Evolutionary conservation across 2,329 filamentous ascomycete genomes (phyloP).

Genomic region (Elsinoe batatas): DNA sequence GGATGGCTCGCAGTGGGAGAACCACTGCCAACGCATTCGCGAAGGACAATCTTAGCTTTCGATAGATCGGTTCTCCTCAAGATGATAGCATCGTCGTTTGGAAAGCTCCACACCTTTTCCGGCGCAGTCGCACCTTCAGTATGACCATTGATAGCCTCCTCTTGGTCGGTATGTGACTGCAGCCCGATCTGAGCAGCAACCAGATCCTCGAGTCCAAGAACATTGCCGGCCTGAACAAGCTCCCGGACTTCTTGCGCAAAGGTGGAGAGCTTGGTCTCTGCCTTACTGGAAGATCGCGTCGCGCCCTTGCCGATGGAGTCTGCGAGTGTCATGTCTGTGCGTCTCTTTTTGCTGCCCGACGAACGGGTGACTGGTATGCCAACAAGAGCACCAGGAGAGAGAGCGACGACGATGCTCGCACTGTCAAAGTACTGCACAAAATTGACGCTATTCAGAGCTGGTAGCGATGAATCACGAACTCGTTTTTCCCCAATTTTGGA

Average conservation of each 20-base stretch:
- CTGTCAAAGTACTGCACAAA: constrained; percentile 42
- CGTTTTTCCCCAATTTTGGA: background rate
- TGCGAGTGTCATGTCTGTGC: constrained; percentile 45
- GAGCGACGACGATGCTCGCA: constrained; percentile 54
- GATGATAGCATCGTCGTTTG: constrained; percentile 23
- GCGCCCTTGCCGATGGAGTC: constrained; percentile 62
- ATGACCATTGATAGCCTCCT: constrained; percentile 12
- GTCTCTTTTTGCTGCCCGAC: constrained; percentile 30
- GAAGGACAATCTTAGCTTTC: constrained; percentile 50
- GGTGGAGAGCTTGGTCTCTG: constrained; percentile 13
- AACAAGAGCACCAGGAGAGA: constrained; percentile 54
- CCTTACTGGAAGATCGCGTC: constrained; percentile 20
- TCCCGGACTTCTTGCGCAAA: constrained; percentile 19
- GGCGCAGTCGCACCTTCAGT: constrained; percentile 13
- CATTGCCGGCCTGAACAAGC: constrained; percentile 18
- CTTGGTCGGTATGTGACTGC: background rate
- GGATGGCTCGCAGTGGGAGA: no score
- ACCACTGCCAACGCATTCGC: constrained; percentile 35
- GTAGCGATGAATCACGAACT: background rate
- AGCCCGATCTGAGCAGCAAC: constrained; percentile 21
- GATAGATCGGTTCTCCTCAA: constrained; percentile 53
- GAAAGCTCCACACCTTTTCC: constrained; percentile 34
- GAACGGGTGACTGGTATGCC: constrained; percentile 47
- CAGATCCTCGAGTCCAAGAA: constrained; percentile 22
- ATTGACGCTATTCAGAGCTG: background rate